Percentiles rank a stretch among this genome's conserved stretches.
Evolutionary conservation across 2,329 filamentous ascomycete species (phyloP).

Genomic region (Claviceps sp.): DNA sequence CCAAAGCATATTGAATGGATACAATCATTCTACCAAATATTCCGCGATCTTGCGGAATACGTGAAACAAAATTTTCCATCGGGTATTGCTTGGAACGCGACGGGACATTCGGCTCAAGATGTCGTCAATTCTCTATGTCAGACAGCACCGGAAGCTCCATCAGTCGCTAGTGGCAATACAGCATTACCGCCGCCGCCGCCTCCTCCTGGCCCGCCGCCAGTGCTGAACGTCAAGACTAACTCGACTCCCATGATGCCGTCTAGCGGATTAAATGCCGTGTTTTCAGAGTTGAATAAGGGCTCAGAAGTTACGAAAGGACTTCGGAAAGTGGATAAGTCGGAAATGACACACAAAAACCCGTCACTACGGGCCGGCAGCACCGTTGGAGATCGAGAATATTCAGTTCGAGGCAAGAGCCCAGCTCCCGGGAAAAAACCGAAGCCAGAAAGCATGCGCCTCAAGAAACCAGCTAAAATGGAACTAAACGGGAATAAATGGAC

Average conservation of each 20-base stretch:
- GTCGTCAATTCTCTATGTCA: constrained; percentile 41
- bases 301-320: constrained; percentile 77
- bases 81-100: constrained; percentile 77
- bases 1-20: constrained; percentile 76
- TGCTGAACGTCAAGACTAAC: constrained; percentile 43
- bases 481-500: constrained; percentile 89
- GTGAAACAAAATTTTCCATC: constrained; percentile 69
- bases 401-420: constrained; percentile 63
- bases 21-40: constrained; percentile 82
- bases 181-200: constrained; percentile 49
- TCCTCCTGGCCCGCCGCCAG: constrained; percentile 56
- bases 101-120: constrained; percentile 60
- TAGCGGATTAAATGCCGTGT: constrained; percentile 71
- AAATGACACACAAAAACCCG: constrained; percentile 99
- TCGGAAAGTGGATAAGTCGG: constrained; percentile 82
- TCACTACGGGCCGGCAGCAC: constrained; percentile 60
- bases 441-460: constrained; percentile 70
- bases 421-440: constrained; percentile 80
- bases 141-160: constrained; percentile 25
- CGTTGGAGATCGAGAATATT: constrained; percentile 46
- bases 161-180: constrained; percentile 39
- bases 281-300: constrained; percentile 82
- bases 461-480: constrained; percentile 68
- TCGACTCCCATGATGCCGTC: constrained; percentile 23
- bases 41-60: constrained; percentile 71